Base-by-base conservation (phyloP, 2,329 filamentous ascomycete species). In the Metarhizium brunneum region DNA sequence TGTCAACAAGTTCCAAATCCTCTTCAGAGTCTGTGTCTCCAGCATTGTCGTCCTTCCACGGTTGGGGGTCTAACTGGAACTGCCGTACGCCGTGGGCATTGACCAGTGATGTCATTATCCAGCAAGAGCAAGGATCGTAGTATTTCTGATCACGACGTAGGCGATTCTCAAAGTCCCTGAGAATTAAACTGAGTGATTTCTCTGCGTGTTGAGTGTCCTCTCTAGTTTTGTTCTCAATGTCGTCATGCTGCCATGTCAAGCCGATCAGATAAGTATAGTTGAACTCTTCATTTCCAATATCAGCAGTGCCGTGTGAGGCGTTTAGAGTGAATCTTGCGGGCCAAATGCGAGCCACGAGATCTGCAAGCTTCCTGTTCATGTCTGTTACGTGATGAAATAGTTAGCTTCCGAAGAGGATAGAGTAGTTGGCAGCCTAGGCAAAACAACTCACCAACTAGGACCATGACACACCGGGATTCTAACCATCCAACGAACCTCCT, bases 231-330 rank as follows among this genome's bases (percentile, higher is more conserved):
- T 58, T 54, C 14, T 62, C 54, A 6, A 61, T 59, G 3, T 59
- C 55, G 7, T 59, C 25, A 53, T 67, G 65, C 35, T 61, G 61
- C 63, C 65, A 66, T 11, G 75, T 72, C 13, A 87, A 70, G 0
- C 84, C 84, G 20, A 87, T 73, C 2, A 87, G 73, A 63, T 86
- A 87, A 58, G 74, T 82, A 3, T 81, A 25, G 25, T 25, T 25
- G 25, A 25, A 25, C 25, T 25, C 25, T 25, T 25, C 25, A 25
- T 25, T 25, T 25, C 25, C 25, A 25, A 25, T 25, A 25, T 25
- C 25, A 25, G 25, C 25, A 25, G 25, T 25, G 25, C 25, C 4
- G 25, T 25, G 25, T 25, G 25, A 25, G 25, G 25, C 25, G 25
- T 25, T 25, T 25, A 25, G 25, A 25, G 25, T 25, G 4, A 86